phyloP scores from a whole-genome alignment of 106 monocot species.

The Phalaenopsis aphrodite region DNA sequence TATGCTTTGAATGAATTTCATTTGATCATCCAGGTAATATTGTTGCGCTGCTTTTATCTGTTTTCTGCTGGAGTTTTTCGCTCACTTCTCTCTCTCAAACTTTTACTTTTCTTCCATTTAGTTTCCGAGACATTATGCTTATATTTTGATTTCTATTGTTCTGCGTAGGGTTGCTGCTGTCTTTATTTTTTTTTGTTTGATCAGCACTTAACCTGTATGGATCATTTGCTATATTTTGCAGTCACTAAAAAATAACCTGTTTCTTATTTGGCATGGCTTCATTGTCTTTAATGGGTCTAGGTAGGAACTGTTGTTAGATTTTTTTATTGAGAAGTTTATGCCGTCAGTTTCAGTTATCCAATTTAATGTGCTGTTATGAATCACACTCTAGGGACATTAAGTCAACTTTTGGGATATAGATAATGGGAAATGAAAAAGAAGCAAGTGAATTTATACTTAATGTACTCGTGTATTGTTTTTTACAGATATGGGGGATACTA shows the following conservation, averaged over 20 bases:
- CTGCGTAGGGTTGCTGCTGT: not conserved
- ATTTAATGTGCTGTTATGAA: not conserved
- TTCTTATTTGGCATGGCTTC: not conserved
- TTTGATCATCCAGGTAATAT: too few species aligned
- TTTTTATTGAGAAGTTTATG: not conserved
- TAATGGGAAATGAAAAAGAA: not conserved
- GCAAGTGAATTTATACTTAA: not conserved
- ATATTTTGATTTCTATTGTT: not conserved
- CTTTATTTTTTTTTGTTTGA: not conserved
- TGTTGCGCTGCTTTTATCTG: too few species aligned
- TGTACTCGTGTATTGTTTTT: not conserved
- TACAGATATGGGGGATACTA: slow-evolving; percentile 46
- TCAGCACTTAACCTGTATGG: not conserved
- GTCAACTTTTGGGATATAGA: not conserved
- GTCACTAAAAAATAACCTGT: not conserved
- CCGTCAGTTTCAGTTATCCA: not conserved
- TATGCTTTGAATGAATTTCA: too few species aligned
- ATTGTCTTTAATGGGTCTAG: not conserved
- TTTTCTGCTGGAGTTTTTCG: too few species aligned
- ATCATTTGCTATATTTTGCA: not conserved
- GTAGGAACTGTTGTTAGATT: not conserved
- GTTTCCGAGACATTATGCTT: not conserved
- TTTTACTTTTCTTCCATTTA: too few species aligned
- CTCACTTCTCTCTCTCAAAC: too few species aligned
- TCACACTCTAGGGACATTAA: not conserved